Conservation (phyloP, 805 yeast genomes). For the Ogataea polymorpha region DNA sequence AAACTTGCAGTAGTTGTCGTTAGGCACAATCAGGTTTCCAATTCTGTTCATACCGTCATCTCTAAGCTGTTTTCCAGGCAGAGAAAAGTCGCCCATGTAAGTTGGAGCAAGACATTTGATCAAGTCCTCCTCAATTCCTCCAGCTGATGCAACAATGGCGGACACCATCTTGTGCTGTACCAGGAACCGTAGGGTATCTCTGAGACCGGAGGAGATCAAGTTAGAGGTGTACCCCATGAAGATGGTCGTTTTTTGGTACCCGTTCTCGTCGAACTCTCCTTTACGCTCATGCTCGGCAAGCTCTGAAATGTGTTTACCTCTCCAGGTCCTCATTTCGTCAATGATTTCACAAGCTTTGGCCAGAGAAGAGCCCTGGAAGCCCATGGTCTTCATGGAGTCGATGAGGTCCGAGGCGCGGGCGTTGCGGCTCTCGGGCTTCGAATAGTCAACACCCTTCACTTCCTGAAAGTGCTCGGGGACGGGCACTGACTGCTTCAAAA, state of each 20-base stretch:
- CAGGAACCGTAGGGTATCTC: conserved; percentile 84
- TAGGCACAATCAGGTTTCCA: conserved; percentile 95
- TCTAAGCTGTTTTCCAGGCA: conserved; percentile 78
- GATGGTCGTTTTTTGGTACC: conserved; percentile 81
- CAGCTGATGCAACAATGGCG: conserved; percentile 95
- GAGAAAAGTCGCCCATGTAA: conserved; percentile 83
- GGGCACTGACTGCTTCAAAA: conserved; percentile 78
- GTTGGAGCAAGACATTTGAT: conserved; percentile 97
- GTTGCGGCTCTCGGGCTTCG: conserved; percentile 69
- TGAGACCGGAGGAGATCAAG: conserved; percentile 87
- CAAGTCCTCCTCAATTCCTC: conserved; percentile 96
- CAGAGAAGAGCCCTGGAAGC: conserved; percentile 90
- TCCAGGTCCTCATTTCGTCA: conserved; percentile 89
- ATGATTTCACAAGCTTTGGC: conserved; percentile 90
- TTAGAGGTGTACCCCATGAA: conserved; percentile 97
- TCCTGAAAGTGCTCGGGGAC: conserved; percentile 76
- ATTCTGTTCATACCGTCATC: conserved; percentile 97
- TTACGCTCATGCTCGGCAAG: conserved; percentile 67
- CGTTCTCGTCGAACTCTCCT: conserved; percentile 75
- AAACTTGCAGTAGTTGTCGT: conserved; percentile 94
- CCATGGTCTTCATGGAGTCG: conserved; percentile 87
- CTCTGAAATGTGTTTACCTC: conserved; percentile 72
- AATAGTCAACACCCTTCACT: conserved; percentile 89
- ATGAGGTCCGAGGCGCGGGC: conserved; percentile 78
- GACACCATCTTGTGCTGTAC: conserved; percentile 94